Evolutionary conservation across 208 protist genomes (phyloP).

Genomic region (Wallacemonas sp.): DNA sequence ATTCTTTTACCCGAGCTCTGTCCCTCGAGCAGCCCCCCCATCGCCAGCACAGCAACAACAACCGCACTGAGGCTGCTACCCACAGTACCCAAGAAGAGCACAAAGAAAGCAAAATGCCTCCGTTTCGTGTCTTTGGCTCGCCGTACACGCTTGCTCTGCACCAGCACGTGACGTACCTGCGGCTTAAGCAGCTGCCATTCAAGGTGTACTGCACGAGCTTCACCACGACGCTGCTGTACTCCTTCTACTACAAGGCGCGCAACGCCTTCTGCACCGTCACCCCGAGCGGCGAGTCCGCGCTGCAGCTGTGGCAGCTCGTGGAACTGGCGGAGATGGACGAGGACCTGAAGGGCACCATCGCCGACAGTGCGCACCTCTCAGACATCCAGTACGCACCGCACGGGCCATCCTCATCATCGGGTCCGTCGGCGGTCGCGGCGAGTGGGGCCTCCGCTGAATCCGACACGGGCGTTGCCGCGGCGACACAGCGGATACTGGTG

Average conservation of each 20-base stretch:
- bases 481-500: constrained; percentile 42
- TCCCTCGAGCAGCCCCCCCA: too few species aligned
- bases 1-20: background rate
- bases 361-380: background rate
- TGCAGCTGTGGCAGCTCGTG: constrained; percentile 84
- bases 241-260: constrained; percentile 57
- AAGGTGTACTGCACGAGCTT: constrained; percentile 85
- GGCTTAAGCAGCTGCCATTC: constrained; percentile 80
- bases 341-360: constrained; percentile 23
- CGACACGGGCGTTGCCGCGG: background rate
- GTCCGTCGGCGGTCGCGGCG: too few species aligned
- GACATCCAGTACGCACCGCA: constrained; percentile 17
- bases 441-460: background rate
- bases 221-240: constrained; percentile 70
- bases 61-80: too few species aligned
- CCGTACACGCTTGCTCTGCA: constrained; percentile 75
- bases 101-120: too few species aligned
- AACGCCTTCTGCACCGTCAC: constrained; percentile 68
- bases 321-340: constrained; percentile 59
- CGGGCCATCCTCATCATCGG: background rate
- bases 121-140: constrained; percentile 80
- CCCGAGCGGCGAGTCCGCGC: constrained; percentile 40
- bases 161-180: constrained; percentile 83
- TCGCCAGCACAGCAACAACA: too few species aligned
- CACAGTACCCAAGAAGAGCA: too few species aligned